These are phyloP conservation scores for Phialophora tarda DNA, from an alignment of 2,329 filamentous ascomycete species.

Conservation along the genomic window DNA sequence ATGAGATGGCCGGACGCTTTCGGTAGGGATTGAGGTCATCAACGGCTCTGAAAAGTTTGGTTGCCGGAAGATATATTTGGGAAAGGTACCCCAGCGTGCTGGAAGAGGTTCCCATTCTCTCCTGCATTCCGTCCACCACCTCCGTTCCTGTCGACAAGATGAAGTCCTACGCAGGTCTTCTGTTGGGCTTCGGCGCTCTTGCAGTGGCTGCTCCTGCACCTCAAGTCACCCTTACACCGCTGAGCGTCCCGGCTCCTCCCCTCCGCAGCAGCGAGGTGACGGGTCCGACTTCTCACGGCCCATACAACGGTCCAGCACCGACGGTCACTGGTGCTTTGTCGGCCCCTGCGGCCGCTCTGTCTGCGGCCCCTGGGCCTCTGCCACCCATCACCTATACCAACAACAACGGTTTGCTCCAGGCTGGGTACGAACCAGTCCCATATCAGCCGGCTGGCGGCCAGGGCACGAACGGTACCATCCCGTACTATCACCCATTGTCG, in stretches of 20 bases:
- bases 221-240: conserved; percentile 32
- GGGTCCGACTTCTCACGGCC: conserved; percentile 69
- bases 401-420: conserved; percentile 70
- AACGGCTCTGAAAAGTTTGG: neutral
- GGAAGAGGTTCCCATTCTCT: neutral
- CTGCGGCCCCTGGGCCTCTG: conserved; percentile 64
- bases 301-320: conserved; percentile 65
- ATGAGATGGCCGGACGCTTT: conserved; percentile 8
- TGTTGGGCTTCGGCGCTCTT: conserved; percentile 31
- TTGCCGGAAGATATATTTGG: conserved; percentile 5
- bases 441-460: conserved; percentile 75
- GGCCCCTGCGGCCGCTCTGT: conserved; percentile 62
- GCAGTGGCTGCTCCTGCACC: conserved; percentile 36
- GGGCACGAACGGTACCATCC: conserved; percentile 74
- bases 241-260: conserved; percentile 42
- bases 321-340: conserved; percentile 73
- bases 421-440: conserved; percentile 68
- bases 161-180: conserved; percentile 29
- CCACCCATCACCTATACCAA: conserved; percentile 70
- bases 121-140: neutral
- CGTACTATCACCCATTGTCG: conserved; percentile 63
- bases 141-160: conserved; percentile 17
- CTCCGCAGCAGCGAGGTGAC: conserved; percentile 57
- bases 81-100: neutral
- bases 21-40: conserved; percentile 18